Evolutionary conservation across 345 rosid genomes (phyloP).

Genomic region (Populus pruinosa): DNA sequence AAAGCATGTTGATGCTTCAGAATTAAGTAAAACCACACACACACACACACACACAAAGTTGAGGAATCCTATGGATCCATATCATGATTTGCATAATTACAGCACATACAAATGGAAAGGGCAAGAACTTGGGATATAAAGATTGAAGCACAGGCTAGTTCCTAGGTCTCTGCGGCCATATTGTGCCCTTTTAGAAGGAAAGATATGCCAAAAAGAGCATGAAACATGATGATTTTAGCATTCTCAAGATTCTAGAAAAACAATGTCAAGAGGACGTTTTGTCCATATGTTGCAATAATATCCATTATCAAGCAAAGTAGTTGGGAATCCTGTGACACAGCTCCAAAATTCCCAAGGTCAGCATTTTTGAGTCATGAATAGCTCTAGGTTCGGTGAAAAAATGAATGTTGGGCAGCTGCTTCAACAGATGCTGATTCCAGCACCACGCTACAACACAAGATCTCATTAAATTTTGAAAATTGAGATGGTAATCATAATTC

Average conservation of each 20-base stretch:
- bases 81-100: neutral
- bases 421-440: neutral
- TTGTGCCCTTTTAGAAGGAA: neutral
- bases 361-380: neutral
- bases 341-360: neutral
- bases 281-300: neutral
- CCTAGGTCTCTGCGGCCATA: neutral
- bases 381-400: neutral
- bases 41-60: neutral
- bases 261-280: neutral
- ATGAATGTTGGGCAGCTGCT: neutral
- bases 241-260: neutral
- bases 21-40: constrained; percentile 7
- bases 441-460: neutral
- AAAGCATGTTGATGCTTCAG: constrained; percentile 17
- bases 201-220: neutral
- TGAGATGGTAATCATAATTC: constrained; percentile 5
- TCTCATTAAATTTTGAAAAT: neutral
- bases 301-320: neutral
- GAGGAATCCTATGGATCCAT: neutral
- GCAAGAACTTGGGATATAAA: neutral
- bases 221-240: neutral
- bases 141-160: neutral
- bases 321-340: neutral
- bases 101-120: too few relatives aligned